phyloP scores from a whole-genome alignment of 768 basidiomycete genomes.

The Panaeolus papilionaceus region DNA sequence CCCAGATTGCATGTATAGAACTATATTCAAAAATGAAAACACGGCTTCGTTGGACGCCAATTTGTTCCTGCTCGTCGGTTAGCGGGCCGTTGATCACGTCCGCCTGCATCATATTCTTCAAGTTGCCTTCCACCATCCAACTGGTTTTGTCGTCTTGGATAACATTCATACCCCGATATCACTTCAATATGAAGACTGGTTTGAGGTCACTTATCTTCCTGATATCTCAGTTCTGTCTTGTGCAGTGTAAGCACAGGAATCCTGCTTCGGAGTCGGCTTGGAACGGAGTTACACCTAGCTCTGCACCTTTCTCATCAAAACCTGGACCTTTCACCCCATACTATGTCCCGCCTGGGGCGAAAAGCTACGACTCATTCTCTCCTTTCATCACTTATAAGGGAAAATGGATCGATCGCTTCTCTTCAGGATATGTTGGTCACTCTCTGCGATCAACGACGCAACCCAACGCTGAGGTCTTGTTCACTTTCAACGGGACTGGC shows the following conservation, averaged over 20 bases:
- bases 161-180: neutral
- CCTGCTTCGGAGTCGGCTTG: conserved; percentile 56
- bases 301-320: conserved; percentile 47
- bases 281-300: conserved; percentile 63
- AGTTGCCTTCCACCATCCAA: neutral
- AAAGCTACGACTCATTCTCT: conserved; percentile 73
- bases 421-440: conserved; percentile 53
- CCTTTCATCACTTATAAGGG: conserved; percentile 70
- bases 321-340: conserved; percentile 64
- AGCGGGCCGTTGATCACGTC: neutral
- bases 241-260: neutral
- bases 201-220: neutral
- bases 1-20: conserved; percentile 2
- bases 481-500: conserved; percentile 75
- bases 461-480: conserved; percentile 53
- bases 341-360: conserved; percentile 77
- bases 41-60: too few relatives aligned
- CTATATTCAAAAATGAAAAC: neutral
- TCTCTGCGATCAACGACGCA: conserved; percentile 58
- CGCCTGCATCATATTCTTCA: neutral
- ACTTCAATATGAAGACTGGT: neutral
- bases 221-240: neutral
- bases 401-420: conserved; percentile 61
- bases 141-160: neutral
- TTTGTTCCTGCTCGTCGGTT: neutral